phyloP scores from a whole-genome alignment of 495 filamentous ascomycete species.

The Podospora fimiseda region DNA sequence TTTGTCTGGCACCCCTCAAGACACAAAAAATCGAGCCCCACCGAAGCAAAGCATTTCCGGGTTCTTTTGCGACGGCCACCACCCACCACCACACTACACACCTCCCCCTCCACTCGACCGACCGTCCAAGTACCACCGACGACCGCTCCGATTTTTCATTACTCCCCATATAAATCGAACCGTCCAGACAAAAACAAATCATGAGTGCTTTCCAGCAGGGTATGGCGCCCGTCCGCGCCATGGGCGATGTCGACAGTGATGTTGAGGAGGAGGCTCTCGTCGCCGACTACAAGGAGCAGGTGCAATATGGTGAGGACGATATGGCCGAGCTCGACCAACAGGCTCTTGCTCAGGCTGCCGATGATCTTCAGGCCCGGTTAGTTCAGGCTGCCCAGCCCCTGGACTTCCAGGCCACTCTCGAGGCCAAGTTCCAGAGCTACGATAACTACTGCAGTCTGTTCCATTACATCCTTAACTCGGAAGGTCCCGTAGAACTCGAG shows the following conservation, averaged over 20 bases:
- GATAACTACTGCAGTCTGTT: slow-evolving; percentile 99
- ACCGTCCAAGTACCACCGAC: slow-evolving; percentile 2
- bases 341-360: slow-evolving; percentile 49
- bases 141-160: slow-evolving; percentile 3
- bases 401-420: slow-evolving; percentile 88
- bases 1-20: slow-evolving; percentile 16
- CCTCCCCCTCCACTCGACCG: slow-evolving; percentile 13
- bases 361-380: slow-evolving; percentile 87
- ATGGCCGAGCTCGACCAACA: slow-evolving; percentile 69
- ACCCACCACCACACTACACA: slow-evolving; percentile 16
- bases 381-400: slow-evolving; percentile 85
- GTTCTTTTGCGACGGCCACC: slow-evolving; percentile 21
- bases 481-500: slow-evolving; percentile 93
- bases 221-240: slow-evolving; percentile 43
- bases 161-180: slow-evolving; percentile 1
- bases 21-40: slow-evolving; percentile 32
- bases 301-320: slow-evolving; percentile 72
- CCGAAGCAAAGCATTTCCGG: slow-evolving; percentile 26
- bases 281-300: slow-evolving; percentile 91
- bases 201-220: slow-evolving; percentile 50
- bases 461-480: slow-evolving; percentile 98
- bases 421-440: slow-evolving; percentile 96
- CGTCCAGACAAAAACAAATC: slow-evolving; percentile 10
- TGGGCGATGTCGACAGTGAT: slow-evolving; percentile 73
- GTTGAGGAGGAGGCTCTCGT: slow-evolving; percentile 90